phyloP scores from a whole-genome alignment of 2,329 filamentous ascomycete genomes.

The Parasarocladium wereldwijsianum region DNA sequence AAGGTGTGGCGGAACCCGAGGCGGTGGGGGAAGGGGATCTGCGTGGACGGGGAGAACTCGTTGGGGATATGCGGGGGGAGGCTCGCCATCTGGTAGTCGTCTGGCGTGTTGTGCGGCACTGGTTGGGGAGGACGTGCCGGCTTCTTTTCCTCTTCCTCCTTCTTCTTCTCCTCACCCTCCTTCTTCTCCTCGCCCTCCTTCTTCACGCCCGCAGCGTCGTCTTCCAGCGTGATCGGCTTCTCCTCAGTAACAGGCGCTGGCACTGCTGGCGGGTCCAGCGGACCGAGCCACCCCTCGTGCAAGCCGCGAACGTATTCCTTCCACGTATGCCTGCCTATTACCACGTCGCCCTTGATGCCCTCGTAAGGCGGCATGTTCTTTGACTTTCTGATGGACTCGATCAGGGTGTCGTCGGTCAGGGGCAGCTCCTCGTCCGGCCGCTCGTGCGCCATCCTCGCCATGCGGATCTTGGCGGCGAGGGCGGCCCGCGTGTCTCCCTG shows the following conservation, averaged over 20 bases:
- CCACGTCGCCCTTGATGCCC: constrained; percentile 67
- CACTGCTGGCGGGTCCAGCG: constrained; percentile 47
- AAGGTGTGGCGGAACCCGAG: constrained; percentile 88
- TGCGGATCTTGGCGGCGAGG: constrained; percentile 73
- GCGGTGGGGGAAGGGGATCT: constrained; percentile 73
- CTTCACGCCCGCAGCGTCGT: constrained; percentile 9
- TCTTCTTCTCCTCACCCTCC: constrained; percentile 23
- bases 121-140: constrained; percentile 46
- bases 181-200: constrained; percentile 22
- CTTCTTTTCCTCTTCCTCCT: constrained; percentile 36
- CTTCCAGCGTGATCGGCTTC: constrained; percentile 8
- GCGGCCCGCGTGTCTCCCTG: constrained; percentile 87
- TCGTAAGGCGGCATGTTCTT: constrained; percentile 57
- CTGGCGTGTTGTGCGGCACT: constrained; percentile 57
- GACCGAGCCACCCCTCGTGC: constrained; percentile 93
- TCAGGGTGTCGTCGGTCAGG: constrained; percentile 34
- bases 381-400: constrained; percentile 48
- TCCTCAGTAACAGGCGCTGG: constrained; percentile 12
- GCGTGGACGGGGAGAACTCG: constrained; percentile 56
- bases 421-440: constrained; percentile 31
- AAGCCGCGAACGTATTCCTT: constrained; percentile 91
- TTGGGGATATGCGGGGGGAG: constrained; percentile 53
- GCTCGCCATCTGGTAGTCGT: constrained; percentile 52
- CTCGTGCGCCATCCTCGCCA: constrained; percentile 46
- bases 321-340: constrained; percentile 87